phyloP scores from a whole-genome alignment of 495 filamentous ascomycete genomes.

The Penicillium goetzii region DNA sequence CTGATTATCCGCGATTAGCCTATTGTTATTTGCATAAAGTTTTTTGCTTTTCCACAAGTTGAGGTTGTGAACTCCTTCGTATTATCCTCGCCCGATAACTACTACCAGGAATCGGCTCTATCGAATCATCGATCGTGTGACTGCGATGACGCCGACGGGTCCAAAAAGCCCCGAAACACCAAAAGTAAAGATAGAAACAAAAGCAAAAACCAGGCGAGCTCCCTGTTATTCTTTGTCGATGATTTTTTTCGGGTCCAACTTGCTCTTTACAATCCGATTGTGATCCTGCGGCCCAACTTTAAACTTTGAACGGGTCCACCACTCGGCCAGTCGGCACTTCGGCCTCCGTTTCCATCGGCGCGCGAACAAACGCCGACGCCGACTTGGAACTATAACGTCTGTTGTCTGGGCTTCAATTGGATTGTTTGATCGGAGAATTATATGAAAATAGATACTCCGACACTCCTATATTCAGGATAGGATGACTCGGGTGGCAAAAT shows the following conservation, averaged over 20 bases:
- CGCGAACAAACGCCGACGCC: neutral
- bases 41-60: neutral
- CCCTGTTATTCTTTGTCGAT: neutral
- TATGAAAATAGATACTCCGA: neutral
- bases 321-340: slow-evolving; percentile 19
- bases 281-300: neutral
- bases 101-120: neutral
- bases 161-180: neutral
- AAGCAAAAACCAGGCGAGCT: neutral
- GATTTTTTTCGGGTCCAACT: too few relatives aligned
- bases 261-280: neutral
- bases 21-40: neutral
- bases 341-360: slow-evolving; percentile 13
- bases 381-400: neutral
- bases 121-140: neutral
- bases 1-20: neutral
- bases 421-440: neutral
- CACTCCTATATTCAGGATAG: neutral
- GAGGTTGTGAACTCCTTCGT: too few relatives aligned
- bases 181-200: neutral
- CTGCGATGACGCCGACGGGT: neutral
- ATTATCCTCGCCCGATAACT: neutral
- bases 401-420: neutral
- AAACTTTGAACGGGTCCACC: neutral
- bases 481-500: neutral